Percentiles rank a stretch among this genome's conserved stretches.
Evolutionary conservation across 108 stramenopile genomes (phyloP).

Genomic region (Cylindrotheca closterium): DNA sequence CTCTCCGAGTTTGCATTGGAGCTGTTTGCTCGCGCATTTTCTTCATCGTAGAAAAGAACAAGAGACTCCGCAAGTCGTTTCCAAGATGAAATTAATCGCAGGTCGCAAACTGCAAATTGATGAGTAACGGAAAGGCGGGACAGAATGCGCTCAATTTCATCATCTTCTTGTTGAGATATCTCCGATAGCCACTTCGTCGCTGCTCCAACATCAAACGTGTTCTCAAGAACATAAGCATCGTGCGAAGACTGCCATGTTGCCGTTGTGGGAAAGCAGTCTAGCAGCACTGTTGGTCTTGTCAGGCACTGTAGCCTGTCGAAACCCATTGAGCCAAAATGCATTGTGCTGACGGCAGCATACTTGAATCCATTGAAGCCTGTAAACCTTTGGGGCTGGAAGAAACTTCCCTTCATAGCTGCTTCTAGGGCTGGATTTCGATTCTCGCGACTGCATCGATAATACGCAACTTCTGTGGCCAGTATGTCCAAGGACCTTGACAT

Average conservation of each 20-base stretch:
- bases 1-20: slow-evolving; percentile 1
- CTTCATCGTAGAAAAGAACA: slow-evolving; percentile 1
- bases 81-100: slow-evolving; percentile 20
- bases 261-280: slow-evolving; percentile 23
- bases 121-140: slow-evolving; percentile 8
- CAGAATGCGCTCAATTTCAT: background rate
- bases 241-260: slow-evolving; percentile 1
- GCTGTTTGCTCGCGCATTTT: too few relatives aligned
- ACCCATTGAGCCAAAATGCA: slow-evolving; percentile 1
- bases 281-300: slow-evolving; percentile 1
- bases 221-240: slow-evolving; percentile 18
- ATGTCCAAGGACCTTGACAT: slow-evolving; percentile 25
- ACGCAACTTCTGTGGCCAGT: slow-evolving; percentile 16
- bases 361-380: slow-evolving; percentile 9
- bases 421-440: background rate
- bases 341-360: background rate
- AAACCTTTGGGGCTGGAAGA: slow-evolving; percentile 4
- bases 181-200: slow-evolving; percentile 10
- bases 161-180: background rate
- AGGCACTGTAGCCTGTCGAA: background rate
- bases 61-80: slow-evolving; percentile 7
- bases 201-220: slow-evolving; percentile 24
- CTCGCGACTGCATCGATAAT: slow-evolving; percentile 1
- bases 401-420: slow-evolving; percentile 5
- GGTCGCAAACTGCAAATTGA: slow-evolving; percentile 8